These are phyloP conservation scores for Oryza glaberrima DNA, from an alignment of 176 grass and related monocot species.

Conservation along the genomic window DNA sequence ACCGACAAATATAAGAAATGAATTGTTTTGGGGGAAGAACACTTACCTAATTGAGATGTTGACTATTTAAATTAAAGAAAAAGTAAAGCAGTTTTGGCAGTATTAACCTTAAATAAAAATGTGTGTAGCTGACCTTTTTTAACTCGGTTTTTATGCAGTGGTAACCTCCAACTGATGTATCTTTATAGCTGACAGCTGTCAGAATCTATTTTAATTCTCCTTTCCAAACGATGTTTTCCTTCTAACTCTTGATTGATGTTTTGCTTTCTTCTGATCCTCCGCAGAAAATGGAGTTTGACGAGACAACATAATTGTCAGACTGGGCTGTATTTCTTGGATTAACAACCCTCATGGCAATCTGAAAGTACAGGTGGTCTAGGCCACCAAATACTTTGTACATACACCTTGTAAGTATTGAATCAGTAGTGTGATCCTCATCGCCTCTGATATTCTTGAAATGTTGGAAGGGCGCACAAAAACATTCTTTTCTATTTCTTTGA, in stretches of 20 bases:
- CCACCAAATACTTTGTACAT: slow-evolving; percentile 42
- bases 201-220: neutral
- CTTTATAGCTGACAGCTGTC: neutral
- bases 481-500: slow-evolving; percentile 40
- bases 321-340: slow-evolving; percentile 29
- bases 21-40: neutral
- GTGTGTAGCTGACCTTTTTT: neutral
- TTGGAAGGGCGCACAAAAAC: slow-evolving; percentile 44
- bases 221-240: neutral
- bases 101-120: neutral
- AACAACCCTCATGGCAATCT: slow-evolving; percentile 17
- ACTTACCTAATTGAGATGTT: neutral
- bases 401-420: slow-evolving; percentile 47
- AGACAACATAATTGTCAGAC: slow-evolving; percentile 38
- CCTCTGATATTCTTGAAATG: slow-evolving; percentile 31
- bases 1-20: neutral
- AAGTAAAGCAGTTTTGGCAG: neutral
- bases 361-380: slow-evolving; percentile 24
- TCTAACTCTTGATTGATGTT: neutral
- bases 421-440: slow-evolving; percentile 16
- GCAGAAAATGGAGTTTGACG: slow-evolving; percentile 63
- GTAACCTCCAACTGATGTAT: neutral
- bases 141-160: neutral
- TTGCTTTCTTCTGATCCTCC: neutral
- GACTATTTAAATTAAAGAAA: neutral